These are phyloP conservation scores for Neonectria neomacrospora DNA, from an alignment of 2,329 filamentous ascomycete species.

Conservation along the genomic window DNA sequence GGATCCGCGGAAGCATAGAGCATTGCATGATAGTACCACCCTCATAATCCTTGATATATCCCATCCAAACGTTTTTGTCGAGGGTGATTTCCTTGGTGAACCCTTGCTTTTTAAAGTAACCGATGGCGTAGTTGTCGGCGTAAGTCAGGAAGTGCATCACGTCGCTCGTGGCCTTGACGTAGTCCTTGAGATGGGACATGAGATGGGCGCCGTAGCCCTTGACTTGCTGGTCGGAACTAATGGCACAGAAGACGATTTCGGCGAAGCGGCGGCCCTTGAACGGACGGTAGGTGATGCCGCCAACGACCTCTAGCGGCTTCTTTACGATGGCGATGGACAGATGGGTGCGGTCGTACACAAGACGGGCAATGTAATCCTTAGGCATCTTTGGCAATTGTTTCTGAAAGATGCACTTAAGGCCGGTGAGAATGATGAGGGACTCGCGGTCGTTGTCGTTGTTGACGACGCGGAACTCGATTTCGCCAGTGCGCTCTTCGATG, in stretches of 20 bases:
- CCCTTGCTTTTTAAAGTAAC: constrained; percentile 99
- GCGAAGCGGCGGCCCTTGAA: constrained; percentile 94
- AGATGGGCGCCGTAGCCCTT: constrained; percentile 98
- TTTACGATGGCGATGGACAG: constrained; percentile 97
- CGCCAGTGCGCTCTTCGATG: constrained; percentile 90
- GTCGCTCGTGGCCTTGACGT: constrained; percentile 94
- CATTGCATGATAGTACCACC: constrained; percentile 99
- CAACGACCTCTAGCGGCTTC: constrained; percentile 93
- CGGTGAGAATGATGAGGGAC: constrained; percentile 92
- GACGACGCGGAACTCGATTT: constrained; percentile 97
- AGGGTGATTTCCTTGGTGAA: constrained; percentile 99
- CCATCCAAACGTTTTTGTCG: constrained; percentile 94
- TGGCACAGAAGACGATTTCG: constrained; percentile 98
- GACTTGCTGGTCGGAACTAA: constrained; percentile 97
- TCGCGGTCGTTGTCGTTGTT: constrained; percentile 94
- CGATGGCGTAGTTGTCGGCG: constrained; percentile 98
- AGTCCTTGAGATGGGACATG: constrained; percentile 98
- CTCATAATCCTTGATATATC: constrained; percentile 99
- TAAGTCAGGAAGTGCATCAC: constrained; percentile 99
- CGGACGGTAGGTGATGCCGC: constrained; percentile 94
- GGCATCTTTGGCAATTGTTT: constrained; percentile 99
- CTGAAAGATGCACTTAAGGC: constrained; percentile 97
- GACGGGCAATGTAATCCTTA: constrained; percentile 96
- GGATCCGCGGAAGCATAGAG: constrained; percentile 92
- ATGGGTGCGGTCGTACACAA: constrained; percentile 97